A percentile compares a stretch with the other conserved stretches of the same genome.
Conservation (phyloP, 2,329 filamentous ascomycete genomes). For the Microsporum ferrugineum region DNA sequence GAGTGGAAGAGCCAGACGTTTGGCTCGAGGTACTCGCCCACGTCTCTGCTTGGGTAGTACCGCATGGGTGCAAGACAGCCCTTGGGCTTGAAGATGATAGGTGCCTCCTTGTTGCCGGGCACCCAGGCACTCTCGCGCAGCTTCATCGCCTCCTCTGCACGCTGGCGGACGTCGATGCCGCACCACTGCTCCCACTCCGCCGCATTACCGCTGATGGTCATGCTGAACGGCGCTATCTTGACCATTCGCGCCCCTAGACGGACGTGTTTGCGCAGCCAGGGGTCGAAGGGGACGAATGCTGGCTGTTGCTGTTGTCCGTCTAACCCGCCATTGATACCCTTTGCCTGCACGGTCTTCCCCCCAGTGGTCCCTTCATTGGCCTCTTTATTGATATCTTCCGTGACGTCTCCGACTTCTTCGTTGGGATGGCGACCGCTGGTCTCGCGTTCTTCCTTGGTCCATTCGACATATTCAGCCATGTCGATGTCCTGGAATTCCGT, state of each 20-base stretch:
- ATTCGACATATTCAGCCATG: neutral
- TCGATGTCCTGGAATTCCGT: neutral
- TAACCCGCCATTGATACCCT: neutral
- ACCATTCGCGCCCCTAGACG: neutral
- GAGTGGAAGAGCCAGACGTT: constrained; percentile 1
- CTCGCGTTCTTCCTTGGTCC: neutral
- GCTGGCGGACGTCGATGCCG: neutral
- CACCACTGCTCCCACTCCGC: neutral
- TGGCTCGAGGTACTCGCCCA: neutral
- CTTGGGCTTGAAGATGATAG: neutral
- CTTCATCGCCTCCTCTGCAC: neutral
- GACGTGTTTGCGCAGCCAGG: constrained; percentile 1
- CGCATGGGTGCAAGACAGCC: neutral
- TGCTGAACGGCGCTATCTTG: neutral
- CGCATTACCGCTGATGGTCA: neutral
- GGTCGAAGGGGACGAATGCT: neutral
- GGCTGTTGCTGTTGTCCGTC: neutral
- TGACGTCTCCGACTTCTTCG: neutral
- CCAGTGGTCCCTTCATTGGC: too few relatives aligned
- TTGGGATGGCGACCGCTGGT: neutral
- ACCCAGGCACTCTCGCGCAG: neutral
- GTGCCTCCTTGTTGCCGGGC: neutral
- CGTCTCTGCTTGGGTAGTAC: neutral
- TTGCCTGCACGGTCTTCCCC: neutral
- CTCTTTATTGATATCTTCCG: neutral